phyloP scores from a whole-genome alignment of 257 asterid species.

The Solanum pinnatisectum region DNA sequence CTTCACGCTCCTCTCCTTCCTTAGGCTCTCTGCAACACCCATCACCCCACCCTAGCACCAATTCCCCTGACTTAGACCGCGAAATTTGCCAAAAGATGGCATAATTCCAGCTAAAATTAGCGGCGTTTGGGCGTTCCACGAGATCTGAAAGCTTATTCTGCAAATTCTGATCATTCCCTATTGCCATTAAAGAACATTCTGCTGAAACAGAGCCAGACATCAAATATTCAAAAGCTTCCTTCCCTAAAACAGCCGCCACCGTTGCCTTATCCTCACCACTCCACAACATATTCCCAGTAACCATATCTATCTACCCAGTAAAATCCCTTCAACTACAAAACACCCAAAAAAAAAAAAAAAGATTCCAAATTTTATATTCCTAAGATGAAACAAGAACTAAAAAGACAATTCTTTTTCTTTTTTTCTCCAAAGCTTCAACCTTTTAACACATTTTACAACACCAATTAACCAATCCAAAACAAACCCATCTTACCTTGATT shows the following conservation, averaged over 20 bases:
- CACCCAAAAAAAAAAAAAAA: not conserved
- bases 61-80: constrained; percentile 71
- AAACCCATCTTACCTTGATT: constrained; percentile 6
- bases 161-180: constrained; percentile 70
- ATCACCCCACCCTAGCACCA: constrained; percentile 96
- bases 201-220: constrained; percentile 63
- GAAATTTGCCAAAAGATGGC: constrained; percentile 97
- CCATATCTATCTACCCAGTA: constrained; percentile 17
- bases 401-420: not conserved
- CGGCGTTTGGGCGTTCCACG: constrained; percentile 56
- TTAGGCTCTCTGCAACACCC: constrained; percentile 90
- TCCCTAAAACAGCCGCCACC: constrained; percentile 80
- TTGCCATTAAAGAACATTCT: constrained; percentile 69
- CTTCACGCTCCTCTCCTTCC: constrained; percentile 58
- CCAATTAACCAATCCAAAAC: constrained; percentile 8
- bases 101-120: constrained; percentile 77
- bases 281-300: constrained; percentile 58
- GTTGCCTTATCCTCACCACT: constrained; percentile 63
- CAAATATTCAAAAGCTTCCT: constrained; percentile 79
- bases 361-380: not conserved
- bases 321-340: not conserved
- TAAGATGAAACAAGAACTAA: not conserved
- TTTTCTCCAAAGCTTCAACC: constrained; percentile 12
- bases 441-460: constrained; percentile 2
- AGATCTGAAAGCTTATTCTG: constrained; percentile 95